phyloP scores from a whole-genome alignment of 2,329 filamentous ascomycete genomes.

The Graphilbum fragrans region DNA sequence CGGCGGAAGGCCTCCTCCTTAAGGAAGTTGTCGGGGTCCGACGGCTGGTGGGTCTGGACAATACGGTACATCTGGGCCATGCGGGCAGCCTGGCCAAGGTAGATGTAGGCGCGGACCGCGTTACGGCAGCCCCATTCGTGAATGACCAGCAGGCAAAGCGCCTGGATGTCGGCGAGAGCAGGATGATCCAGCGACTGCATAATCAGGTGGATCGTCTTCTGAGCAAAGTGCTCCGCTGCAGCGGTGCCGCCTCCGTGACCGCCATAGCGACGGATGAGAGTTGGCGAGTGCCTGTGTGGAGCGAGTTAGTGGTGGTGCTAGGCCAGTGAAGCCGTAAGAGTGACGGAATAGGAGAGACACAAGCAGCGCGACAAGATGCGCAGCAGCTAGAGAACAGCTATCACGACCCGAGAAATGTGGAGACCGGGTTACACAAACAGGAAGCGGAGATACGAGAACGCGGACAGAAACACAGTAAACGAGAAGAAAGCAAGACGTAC shows the following conservation, averaged over 20 bases:
- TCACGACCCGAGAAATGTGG: too few species aligned
- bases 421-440: not conserved
- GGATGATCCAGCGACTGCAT: slow-evolving; percentile 48
- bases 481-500: slow-evolving; percentile 26
- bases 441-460: not conserved
- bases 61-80: slow-evolving; percentile 55
- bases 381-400: too few species aligned
- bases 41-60: slow-evolving; percentile 37
- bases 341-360: too few species aligned
- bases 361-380: too few species aligned
- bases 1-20: slow-evolving; percentile 50
- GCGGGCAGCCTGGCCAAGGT: slow-evolving; percentile 49
- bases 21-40: slow-evolving; percentile 45
- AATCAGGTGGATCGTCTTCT: slow-evolving; percentile 43
- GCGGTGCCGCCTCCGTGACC: slow-evolving; percentile 34
- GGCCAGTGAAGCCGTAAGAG: too few species aligned
- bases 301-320: too few species aligned
- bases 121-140: slow-evolving; percentile 52
- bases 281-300: slow-evolving; percentile 44
- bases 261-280: slow-evolving; percentile 45
- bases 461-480: too few species aligned
- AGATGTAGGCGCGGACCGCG: slow-evolving; percentile 50
- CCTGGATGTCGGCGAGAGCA: slow-evolving; percentile 48
- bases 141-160: slow-evolving; percentile 47
- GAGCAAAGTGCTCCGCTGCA: slow-evolving; percentile 46